A percentile compares a stretch with the other conserved stretches of the same genome.
phyloP scores from a whole-genome alignment of 345 rosid genomes.

The Hibiscus tridactylites region DNA sequence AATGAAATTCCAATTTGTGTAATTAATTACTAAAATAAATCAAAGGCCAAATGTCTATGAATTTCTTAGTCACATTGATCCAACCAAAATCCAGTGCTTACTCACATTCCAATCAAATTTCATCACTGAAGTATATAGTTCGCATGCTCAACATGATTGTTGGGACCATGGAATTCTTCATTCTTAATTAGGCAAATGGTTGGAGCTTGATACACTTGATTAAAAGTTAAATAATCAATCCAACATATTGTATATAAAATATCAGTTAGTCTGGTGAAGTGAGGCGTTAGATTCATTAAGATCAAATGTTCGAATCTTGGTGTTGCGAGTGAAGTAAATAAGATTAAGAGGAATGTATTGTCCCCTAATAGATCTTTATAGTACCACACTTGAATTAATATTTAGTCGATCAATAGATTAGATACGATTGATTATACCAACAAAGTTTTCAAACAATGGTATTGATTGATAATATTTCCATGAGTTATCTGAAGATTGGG shows the following conservation, averaged over 20 bases:
- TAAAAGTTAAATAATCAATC: neutral
- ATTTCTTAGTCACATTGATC: neutral
- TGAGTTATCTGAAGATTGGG: too few relatives aligned
- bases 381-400: too few relatives aligned
- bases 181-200: neutral
- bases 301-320: too few relatives aligned
- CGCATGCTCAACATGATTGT: neutral
- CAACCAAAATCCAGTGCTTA: neutral
- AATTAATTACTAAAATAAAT: neutral
- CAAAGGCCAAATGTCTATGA: neutral
- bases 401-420: too few relatives aligned
- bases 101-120: neutral
- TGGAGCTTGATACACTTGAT: neutral
- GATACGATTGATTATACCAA: too few relatives aligned
- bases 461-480: too few relatives aligned
- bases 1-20: neutral
- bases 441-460: too few relatives aligned
- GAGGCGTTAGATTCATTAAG: too few relatives aligned
- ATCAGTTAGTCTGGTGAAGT: too few relatives aligned
- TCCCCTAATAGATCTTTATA: too few relatives aligned
- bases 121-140: neutral
- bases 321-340: too few relatives aligned
- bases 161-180: neutral
- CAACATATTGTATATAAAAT: neutral
- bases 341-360: too few relatives aligned